These are phyloP conservation scores for Epichloe sylvatica DNA, from an alignment of 2,329 filamentous ascomycete genomes.

Conservation along the genomic window DNA sequence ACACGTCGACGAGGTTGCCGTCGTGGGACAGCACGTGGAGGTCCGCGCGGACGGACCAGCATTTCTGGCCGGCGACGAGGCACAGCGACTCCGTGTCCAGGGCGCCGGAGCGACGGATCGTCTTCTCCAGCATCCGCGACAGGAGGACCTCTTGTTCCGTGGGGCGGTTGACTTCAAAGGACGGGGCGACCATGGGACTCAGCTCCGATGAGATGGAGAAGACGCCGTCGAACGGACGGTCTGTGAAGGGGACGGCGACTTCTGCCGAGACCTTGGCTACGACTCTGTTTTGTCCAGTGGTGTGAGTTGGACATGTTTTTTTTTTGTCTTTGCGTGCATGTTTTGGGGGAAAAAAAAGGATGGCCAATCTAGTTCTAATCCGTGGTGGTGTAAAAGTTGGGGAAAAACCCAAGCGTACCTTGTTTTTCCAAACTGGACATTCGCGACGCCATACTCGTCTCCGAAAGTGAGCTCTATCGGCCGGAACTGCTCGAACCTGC, in stretches of 20 bases:
- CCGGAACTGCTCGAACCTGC: slow-evolving; percentile 67
- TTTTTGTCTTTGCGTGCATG: too few species aligned
- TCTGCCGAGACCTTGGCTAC: slow-evolving; percentile 77
- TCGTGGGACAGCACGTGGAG: slow-evolving; percentile 86
- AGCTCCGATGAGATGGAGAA: slow-evolving; percentile 89
- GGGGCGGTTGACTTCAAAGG: slow-evolving; percentile 73
- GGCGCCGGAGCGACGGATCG: slow-evolving; percentile 78
- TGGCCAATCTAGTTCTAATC: background rate
- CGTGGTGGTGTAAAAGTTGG: background rate
- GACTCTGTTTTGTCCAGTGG: slow-evolving; percentile 39
- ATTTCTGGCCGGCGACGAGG: slow-evolving; percentile 78
- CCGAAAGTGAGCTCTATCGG: slow-evolving; percentile 67
- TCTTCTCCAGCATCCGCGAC: slow-evolving; percentile 82
- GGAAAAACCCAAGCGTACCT: slow-evolving; percentile 36
- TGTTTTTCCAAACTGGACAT: slow-evolving; percentile 80
- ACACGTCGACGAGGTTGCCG: slow-evolving; percentile 74
- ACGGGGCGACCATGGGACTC: slow-evolving; percentile 79
- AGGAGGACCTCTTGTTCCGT: slow-evolving; percentile 76
- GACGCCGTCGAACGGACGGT: slow-evolving; percentile 88
- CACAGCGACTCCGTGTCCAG: slow-evolving; percentile 94
- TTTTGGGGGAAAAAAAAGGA: background rate
- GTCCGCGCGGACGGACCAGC: slow-evolving; percentile 82
- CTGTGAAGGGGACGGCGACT: slow-evolving; percentile 69
- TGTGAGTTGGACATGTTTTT: background rate
- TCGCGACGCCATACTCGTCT: slow-evolving; percentile 79